Evolutionary conservation across 495 filamentous ascomycete species (phyloP), one percentile per base, ranked within the genome.

Genomic region (Evernia prunastri): DNA sequence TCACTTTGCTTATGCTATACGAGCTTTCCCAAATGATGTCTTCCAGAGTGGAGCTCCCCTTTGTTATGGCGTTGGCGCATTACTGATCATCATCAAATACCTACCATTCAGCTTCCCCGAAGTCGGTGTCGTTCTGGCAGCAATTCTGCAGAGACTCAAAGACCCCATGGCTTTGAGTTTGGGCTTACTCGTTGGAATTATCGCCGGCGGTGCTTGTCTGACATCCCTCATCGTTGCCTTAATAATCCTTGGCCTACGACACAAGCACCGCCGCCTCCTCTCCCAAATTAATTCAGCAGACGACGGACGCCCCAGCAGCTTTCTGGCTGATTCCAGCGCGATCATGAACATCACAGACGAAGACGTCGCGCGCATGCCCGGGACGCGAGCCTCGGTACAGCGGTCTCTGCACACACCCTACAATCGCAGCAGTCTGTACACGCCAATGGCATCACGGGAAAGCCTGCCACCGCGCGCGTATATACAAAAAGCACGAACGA

Each of bases 341-440:
- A 53, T 75, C 31, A 70, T 72, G 35, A 72, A 63, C 43, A 63
- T 70, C 42, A 61, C 66, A 23, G 68, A 70, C 49, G 63, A 61
- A 37, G 68, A 70, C 57, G 59, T 68, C n/a, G 40, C 42, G 33
- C 66, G 60, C 75, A 39, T 79, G 74, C 35, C 73, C 56, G 29
- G 74, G 71, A 61, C 76, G 74, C 65, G 76, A 72, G 25, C 69
- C 36, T 68, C 66, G 1, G 60, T 78, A 2, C 67, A 72, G 49
- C 74, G 73, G n/a, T 75, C 80, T 63, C 72, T 73, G 23, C 72
- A 77, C 36, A 65, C 76, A 17, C 75, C 76, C 20, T 80, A 76
- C 64, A 75, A 74, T 12, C 74, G 73, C 58, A 73, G 33, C 20
- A 54, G 74, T 25, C 67, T 63, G 75, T 81, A 77, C 73, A 78